Base-by-base conservation (phyloP, 352 stramenopile species). In the Pythium phragmiticola region DNA sequence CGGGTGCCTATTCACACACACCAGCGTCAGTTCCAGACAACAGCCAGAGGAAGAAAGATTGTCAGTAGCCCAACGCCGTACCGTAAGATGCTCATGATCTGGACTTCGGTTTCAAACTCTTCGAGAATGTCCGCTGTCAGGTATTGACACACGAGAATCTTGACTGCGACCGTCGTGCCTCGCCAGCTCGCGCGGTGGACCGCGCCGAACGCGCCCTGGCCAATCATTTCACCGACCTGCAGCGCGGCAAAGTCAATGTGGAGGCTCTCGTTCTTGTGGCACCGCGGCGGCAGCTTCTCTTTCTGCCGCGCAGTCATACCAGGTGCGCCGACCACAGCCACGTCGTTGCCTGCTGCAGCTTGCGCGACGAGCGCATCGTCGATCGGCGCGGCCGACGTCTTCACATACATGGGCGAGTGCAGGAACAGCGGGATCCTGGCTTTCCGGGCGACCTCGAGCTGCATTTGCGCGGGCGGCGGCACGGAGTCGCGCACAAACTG, bases 31-130 rank as follows among this genome's bases (percentile, higher is more conserved):
- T 30, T 30, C 26, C 26, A 30, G 26, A 5, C 26, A 30, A 30
- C 26, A 30, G 26, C 26, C 26, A 30, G 26, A 30, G 26, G 26
- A 5, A 30, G 26, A 30, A 30, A 30, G 26, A 30, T 30, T 30
- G 26, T 30, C 26, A 30, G 26, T 30, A 30, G 26, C 26, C 26
- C 26, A 30, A 30, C 26, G 26, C 12, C 71, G 41, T 76, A 94
- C 86, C 86, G 75, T 63, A 94, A 69, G 46, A 94, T 92, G 70
- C 84, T 95, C 86, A 95, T 95, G 70, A 95, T 92, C 76, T 95
- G 82, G 60, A 95, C 86, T 68, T 95, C 86, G 1, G 86, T 89
- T 60, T 93, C 86, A 47, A 95, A 95, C 53, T 95, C 86, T 72
- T 92, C 84, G 41, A 95, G 63, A 34, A 95, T 89, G 49, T 95